Conservation (phyloP, 2,329 filamentous ascomycete species). For the Hymenoscyphus repandus region DNA sequence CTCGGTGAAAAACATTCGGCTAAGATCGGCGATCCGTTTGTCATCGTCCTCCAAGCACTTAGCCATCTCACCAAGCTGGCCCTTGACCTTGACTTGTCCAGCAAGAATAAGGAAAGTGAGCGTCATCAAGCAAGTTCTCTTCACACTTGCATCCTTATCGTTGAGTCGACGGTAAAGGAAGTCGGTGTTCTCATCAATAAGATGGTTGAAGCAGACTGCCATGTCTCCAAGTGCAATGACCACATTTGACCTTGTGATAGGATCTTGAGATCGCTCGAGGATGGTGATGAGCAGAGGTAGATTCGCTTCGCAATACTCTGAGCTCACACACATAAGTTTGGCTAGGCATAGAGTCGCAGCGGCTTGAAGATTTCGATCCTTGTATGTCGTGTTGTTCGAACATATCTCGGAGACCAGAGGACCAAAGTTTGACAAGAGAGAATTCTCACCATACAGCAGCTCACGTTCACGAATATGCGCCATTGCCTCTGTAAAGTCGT, state of each 20-base stretch:
- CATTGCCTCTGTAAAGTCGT: slow-evolving; percentile 87
- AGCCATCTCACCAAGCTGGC: slow-evolving; percentile 96
- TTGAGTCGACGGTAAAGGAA: slow-evolving; percentile 93
- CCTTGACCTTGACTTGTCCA: slow-evolving; percentile 98
- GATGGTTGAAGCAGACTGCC: slow-evolving; percentile 98
- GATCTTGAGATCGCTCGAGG: slow-evolving; percentile 87
- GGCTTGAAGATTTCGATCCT: slow-evolving; percentile 83
- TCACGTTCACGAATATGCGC: slow-evolving; percentile 79
- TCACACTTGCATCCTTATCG: slow-evolving; percentile 82
- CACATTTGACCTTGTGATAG: slow-evolving; percentile 90
- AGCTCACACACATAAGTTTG: slow-evolving; percentile 97
- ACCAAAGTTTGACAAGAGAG: slow-evolving; percentile 84
- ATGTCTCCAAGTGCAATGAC: slow-evolving; percentile 97
- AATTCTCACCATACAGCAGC: slow-evolving; percentile 74
- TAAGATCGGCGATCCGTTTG: slow-evolving; percentile 86
- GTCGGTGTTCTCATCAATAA: slow-evolving; percentile 98
- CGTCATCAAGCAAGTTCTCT: slow-evolving; percentile 97
- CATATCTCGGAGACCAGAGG: slow-evolving; percentile 91
- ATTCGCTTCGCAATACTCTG: slow-evolving; percentile 92
- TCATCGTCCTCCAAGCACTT: slow-evolving; percentile 98
- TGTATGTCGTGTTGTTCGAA: slow-evolving; percentile 87
- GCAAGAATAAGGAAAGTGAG: slow-evolving; percentile 95
- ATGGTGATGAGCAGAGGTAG: slow-evolving; percentile 94
- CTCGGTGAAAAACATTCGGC: slow-evolving; percentile 97
- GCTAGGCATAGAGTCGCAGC: slow-evolving; percentile 91